Evolutionary conservation across 768 basidiomycete species (phyloP), one percentile per base, ranked within the genome.

Genomic region (Suillus subaureus): DNA sequence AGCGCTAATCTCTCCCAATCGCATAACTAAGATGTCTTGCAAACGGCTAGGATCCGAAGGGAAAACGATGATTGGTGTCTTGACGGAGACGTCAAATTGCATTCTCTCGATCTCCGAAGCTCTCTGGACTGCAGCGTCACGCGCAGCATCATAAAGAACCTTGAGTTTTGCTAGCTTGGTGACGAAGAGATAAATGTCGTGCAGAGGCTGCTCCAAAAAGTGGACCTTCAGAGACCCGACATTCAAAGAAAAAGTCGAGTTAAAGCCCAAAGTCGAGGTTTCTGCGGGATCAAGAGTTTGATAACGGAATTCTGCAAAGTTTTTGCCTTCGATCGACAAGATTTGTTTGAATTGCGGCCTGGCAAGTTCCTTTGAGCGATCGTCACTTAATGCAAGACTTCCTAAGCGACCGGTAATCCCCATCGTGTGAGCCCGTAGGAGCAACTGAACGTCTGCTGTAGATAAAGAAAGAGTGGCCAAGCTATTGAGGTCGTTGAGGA

Each of bases 61-160:
- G 73, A 98, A 89, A 31, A 97, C 82, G 56, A 99, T 75, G 69
- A 99, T 98, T 1, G 97, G 97, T 0, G 96, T 91, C 78, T 92
- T 94, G 72, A 99, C 82, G 31, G 89, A 88, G n/a, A 99, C 75
- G 65, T 94, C 87, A 78, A 96, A 98, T 75, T 93, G 88, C 92
- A 99, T 96, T 61, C 89, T 87, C 70, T 93, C 90, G n/a, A 96
- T 92, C 75, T 93, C 93, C n/a, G 94, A 88, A 6, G 96, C 97
- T 57, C 86, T 84, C 74, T 98, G 94, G 31, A 93, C 95, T 45
- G 97, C 97, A 26, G 88, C 97, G 73, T 93, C 89, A 2, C 94
- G 92, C 13, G 97, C 96, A 23, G 96, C 88, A 77, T 99, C 97
- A 69, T 99, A 99, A 13, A 99, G 75, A 2, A 91, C 92, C 79